phyloP scores from a whole-genome alignment of 805 yeast species.

The Cyberlindnera nakhonratchasimensis region DNA sequence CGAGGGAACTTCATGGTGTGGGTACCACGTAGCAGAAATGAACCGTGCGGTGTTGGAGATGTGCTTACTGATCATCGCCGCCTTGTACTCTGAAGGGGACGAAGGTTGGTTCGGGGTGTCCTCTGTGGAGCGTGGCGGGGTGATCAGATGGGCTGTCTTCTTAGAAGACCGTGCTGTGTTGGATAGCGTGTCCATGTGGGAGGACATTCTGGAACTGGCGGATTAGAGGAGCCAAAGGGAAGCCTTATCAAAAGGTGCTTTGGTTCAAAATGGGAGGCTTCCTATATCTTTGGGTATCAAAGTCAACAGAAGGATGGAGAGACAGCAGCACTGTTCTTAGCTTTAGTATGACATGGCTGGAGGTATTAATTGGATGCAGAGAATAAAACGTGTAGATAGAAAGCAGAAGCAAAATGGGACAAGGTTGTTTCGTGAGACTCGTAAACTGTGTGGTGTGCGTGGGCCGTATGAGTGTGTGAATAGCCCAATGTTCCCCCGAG shows the following conservation, averaged over 20 bases:
- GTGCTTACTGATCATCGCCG: constrained; percentile 11
- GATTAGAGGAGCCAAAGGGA: constrained; percentile 1
- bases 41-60: constrained; percentile 16
- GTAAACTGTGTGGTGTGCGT: too few relatives aligned
- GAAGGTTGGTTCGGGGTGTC: not conserved
- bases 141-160: constrained; percentile 14
- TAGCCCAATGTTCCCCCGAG: too few relatives aligned
- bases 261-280: not conserved
- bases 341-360: too few relatives aligned
- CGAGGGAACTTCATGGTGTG: constrained; percentile 7
- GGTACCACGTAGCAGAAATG: constrained; percentile 21
- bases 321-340: too few relatives aligned
- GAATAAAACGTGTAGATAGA: too few relatives aligned
- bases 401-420: too few relatives aligned
- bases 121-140: constrained; percentile 16
- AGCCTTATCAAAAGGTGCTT: too few relatives aligned
- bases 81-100: not conserved
- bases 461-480: too few relatives aligned
- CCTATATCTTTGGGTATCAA: not conserved
- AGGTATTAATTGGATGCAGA: too few relatives aligned
- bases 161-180: constrained; percentile 16
- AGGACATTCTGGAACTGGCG: not conserved
- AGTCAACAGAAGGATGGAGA: too few relatives aligned
- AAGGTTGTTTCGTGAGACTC: too few relatives aligned
- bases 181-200: not conserved